Conservation (phyloP, 106 monocot species). For the Narthecium ossifragum region DNA sequence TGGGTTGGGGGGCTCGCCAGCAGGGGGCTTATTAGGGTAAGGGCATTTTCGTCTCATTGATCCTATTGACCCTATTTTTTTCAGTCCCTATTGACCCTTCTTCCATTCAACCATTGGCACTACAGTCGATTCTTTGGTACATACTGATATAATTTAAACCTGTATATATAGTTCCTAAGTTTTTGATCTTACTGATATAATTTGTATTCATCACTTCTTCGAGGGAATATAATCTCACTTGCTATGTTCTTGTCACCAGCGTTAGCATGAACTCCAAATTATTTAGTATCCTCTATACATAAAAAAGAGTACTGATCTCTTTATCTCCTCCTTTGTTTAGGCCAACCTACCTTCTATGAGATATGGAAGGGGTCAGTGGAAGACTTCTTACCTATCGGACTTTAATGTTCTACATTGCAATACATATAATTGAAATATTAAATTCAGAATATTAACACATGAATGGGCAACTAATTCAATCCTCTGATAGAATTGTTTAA, state of each 20-base stretch:
- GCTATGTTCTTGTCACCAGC: conserved; percentile 61
- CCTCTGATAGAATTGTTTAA: no score
- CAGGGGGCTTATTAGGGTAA: no score
- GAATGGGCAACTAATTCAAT: no score
- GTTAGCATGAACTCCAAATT: conserved; percentile 25
- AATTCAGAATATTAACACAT: no score
- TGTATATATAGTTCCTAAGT: no score
- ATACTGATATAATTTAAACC: background rate
- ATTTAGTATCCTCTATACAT: background rate
- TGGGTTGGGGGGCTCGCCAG: no score
- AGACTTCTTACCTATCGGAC: conserved; percentile 69
- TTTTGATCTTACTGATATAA: no score
- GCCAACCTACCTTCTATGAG: conserved; percentile 58
- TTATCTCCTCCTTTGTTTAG: conserved; percentile 20
- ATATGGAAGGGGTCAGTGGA: conserved; percentile 75
- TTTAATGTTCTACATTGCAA: no score
- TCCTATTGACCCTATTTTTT: no score
- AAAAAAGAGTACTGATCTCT: background rate
- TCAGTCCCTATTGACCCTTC: no score
- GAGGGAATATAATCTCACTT: conserved; percentile 63
- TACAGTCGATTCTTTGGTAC: conserved; percentile 61
- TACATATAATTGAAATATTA: no score
- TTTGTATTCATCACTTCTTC: background rate
- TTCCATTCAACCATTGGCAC: conserved; percentile 48
- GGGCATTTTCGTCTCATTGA: no score